Evolutionary conservation across 345 rosid species (phyloP).

Genomic region (Acer saccharum): DNA sequence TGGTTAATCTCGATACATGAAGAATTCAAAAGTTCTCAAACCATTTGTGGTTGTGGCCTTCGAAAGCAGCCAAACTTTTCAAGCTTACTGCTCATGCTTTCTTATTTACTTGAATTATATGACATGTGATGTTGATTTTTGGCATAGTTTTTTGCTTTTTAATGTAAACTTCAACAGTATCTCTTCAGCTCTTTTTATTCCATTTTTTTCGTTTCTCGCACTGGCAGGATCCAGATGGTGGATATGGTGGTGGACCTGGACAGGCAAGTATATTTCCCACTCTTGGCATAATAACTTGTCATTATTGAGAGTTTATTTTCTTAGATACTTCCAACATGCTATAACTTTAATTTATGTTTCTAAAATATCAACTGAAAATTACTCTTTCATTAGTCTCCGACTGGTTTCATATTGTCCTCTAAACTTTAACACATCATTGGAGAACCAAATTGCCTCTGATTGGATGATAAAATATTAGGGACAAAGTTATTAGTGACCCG

Average conservation of each 20-base stretch:
- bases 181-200: background rate
- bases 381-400: background rate
- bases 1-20: background rate
- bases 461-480: background rate
- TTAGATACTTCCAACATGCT: constrained; percentile 10
- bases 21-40: background rate
- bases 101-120: background rate
- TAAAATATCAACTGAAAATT: background rate
- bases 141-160: background rate
- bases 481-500: background rate
- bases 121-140: background rate
- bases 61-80: constrained; percentile 1
- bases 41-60: background rate
- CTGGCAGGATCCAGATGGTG: constrained; percentile 80
- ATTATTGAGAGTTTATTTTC: background rate
- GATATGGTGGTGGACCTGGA: constrained; percentile 98
- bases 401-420: no score
- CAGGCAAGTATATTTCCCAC: constrained; percentile 63
- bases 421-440: background rate
- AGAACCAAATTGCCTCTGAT: background rate
- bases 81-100: constrained; percentile 2
- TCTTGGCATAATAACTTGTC: constrained; percentile 9
- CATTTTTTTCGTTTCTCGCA: background rate
- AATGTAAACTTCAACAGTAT: background rate
- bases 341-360: constrained; percentile 4